Evolutionary conservation across 2,329 filamentous ascomycete genomes (phyloP).

Genomic region (Thielaviopsis ethacetica): DNA sequence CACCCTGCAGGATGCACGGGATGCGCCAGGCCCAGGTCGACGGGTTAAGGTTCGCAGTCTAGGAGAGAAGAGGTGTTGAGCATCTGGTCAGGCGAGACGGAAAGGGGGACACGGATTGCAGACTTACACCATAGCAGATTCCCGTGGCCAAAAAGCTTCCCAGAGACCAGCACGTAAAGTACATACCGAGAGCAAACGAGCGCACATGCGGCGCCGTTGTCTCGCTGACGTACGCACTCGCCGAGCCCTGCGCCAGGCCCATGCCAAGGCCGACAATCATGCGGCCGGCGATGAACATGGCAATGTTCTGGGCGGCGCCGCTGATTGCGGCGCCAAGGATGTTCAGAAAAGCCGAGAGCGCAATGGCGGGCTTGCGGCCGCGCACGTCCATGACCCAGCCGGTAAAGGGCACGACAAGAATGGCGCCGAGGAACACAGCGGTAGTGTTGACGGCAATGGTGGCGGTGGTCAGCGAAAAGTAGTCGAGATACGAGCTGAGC

Average conservation of each 20-base stretch:
- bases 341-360: constrained; percentile 22
- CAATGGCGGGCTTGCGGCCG: constrained; percentile 27
- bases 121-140: too few species aligned
- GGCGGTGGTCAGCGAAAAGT: constrained; percentile 35
- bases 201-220: constrained; percentile 22
- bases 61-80: too few species aligned
- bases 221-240: constrained; percentile 32
- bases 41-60: too few species aligned
- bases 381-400: constrained; percentile 25
- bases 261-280: constrained; percentile 31
- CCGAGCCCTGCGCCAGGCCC: constrained; percentile 26
- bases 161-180: constrained; percentile 12
- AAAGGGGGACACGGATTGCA: too few species aligned
- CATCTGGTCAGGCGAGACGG: too few species aligned
- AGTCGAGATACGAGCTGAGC: constrained; percentile 36
- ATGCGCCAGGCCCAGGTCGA: too few species aligned
- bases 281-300: constrained; percentile 32
- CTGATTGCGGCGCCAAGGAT: too few species aligned
- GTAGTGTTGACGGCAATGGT: constrained; percentile 39
- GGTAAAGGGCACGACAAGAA: constrained; percentile 26
- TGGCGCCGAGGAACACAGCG: constrained; percentile 34
- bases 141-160: too few species aligned
- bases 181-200: constrained; percentile 13
- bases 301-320: constrained; percentile 10
- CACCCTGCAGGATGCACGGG: too few species aligned